These are phyloP conservation scores for Chlamydomonas sphaeroides DNA, from an alignment of 139 green algal genomes.

Conservation along the genomic window DNA sequence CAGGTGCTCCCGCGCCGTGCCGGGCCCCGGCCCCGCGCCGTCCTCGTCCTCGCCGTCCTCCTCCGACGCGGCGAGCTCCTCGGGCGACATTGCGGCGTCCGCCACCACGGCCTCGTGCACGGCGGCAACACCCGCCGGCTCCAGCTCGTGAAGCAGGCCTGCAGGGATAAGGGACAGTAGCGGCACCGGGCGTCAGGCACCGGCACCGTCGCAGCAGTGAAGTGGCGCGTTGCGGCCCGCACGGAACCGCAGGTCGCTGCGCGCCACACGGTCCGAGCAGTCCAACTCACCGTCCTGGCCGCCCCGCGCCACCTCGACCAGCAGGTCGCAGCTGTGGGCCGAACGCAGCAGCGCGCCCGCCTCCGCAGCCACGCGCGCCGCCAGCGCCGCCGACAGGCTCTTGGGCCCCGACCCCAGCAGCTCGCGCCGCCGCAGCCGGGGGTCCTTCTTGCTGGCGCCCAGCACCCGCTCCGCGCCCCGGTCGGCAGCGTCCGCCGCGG, in stretches of 20 bases:
- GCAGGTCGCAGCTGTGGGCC: conserved; percentile 60
- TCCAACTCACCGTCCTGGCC: conserved; percentile 58
- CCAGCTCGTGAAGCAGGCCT: conserved; percentile 59
- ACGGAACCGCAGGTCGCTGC: too few relatives aligned
- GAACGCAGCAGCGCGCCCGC: conserved; percentile 59
- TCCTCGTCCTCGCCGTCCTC: too few relatives aligned
- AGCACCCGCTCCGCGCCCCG: conserved; percentile 52
- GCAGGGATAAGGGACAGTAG: not conserved
- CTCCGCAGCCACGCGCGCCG: conserved; percentile 34
- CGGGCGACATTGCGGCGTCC: conserved; percentile 2
- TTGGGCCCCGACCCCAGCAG: conserved; percentile 64
- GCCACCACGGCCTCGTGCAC: conserved; percentile 68
- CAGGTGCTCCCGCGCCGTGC: conserved; percentile 48
- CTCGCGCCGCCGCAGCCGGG: conserved; percentile 64
- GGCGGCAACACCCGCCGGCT: conserved; percentile 44
- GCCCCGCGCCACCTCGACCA: conserved; percentile 75
- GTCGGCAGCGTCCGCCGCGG: not conserved
- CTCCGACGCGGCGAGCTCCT: conserved; percentile 17
- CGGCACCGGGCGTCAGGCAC: too few relatives aligned
- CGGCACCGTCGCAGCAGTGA: too few relatives aligned
- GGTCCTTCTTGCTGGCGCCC: conserved; percentile 85
- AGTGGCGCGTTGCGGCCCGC: too few relatives aligned
- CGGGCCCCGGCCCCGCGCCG: not conserved
- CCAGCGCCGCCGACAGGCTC: conserved; percentile 63
- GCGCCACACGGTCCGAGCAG: too few relatives aligned